phyloP scores from a whole-genome alignment of 2,329 filamentous ascomycete species.

The Akanthomyces uredinophilus region DNA sequence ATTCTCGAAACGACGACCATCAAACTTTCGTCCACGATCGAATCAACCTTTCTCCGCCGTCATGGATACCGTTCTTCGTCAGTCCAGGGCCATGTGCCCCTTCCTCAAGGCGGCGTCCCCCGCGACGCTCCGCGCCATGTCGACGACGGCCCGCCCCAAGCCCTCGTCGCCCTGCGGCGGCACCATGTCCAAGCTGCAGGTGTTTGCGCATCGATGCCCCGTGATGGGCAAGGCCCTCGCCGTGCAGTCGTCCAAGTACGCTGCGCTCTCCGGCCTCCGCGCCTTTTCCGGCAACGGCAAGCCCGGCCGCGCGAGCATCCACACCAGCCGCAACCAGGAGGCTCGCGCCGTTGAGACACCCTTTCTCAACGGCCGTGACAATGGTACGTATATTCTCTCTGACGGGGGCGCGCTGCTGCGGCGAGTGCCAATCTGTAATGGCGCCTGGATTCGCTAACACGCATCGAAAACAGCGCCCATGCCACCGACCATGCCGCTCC shows the following conservation, averaged over 20 bases:
- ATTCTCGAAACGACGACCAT: background rate
- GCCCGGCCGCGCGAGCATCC: constrained; percentile 66
- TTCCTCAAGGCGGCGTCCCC: constrained; percentile 94
- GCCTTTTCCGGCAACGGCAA: constrained; percentile 46
- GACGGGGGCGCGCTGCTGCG: too few species aligned
- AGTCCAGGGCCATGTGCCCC: constrained; percentile 94
- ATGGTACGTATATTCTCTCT: constrained; percentile 35
- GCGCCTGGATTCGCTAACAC: background rate
- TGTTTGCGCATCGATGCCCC: constrained; percentile 89
- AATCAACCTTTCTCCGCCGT: constrained; percentile 16
- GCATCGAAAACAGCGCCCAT: constrained; percentile 17
- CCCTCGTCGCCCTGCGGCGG: constrained; percentile 67
- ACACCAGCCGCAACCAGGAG: constrained; percentile 73
- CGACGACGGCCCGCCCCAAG: constrained; percentile 63
- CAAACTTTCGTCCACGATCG: background rate
- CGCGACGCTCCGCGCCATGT: constrained; percentile 83
- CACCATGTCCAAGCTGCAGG: constrained; percentile 94
- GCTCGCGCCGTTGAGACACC: constrained; percentile 69
- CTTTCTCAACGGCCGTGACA: constrained; percentile 43
- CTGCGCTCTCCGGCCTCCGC: constrained; percentile 45
- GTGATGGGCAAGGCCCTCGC: constrained; percentile 98
- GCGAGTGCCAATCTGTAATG: background rate
- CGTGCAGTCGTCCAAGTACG: constrained; percentile 64
- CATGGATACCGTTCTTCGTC: constrained; percentile 93
- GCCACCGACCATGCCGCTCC: constrained; percentile 21